Evolutionary conservation across 805 yeast genomes (phyloP).

Genomic region (Phaffomyces opuntiae): DNA sequence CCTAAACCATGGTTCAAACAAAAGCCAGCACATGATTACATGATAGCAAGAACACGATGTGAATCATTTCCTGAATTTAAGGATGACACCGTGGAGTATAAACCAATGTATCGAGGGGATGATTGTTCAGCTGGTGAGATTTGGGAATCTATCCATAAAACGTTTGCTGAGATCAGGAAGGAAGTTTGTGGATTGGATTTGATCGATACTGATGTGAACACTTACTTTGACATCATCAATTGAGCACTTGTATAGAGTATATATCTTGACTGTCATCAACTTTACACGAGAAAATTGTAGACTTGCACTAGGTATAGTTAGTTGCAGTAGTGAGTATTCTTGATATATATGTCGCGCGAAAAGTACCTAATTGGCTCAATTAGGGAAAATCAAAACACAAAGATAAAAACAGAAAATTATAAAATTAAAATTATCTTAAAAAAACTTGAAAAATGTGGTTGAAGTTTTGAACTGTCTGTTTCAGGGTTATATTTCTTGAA

Average conservation of each 20-base stretch:
- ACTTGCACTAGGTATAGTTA: not conserved
- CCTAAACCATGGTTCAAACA: constrained; percentile 54
- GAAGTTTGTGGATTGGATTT: constrained; percentile 20
- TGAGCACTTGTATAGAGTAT: not conserved
- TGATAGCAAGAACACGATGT: constrained; percentile 15
- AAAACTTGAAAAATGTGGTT: no score
- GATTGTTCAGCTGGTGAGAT: constrained; percentile 19
- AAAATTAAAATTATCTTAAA: not conserved
- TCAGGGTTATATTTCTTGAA: no score
- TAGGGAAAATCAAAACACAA: not conserved
- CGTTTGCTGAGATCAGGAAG: constrained; percentile 13
- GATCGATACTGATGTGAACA: constrained; percentile 14
- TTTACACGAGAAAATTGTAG: no score
- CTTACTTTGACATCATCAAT: constrained; percentile 17
- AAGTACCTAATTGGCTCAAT: not conserved
- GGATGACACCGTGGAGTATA: constrained; percentile 1
- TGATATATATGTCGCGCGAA: not conserved
- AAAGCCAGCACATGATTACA: constrained; percentile 6
- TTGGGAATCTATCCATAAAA: constrained; percentile 16
- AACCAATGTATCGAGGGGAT: constrained; percentile 1
- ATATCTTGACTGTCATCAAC: no score
- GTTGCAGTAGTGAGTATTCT: not conserved
- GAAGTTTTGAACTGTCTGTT: no score
- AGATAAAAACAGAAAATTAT: not conserved
- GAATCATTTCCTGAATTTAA: constrained; percentile 10